Base-by-base conservation (phyloP, 768 basidiomycete species). In the Amanita brunnescens region DNA sequence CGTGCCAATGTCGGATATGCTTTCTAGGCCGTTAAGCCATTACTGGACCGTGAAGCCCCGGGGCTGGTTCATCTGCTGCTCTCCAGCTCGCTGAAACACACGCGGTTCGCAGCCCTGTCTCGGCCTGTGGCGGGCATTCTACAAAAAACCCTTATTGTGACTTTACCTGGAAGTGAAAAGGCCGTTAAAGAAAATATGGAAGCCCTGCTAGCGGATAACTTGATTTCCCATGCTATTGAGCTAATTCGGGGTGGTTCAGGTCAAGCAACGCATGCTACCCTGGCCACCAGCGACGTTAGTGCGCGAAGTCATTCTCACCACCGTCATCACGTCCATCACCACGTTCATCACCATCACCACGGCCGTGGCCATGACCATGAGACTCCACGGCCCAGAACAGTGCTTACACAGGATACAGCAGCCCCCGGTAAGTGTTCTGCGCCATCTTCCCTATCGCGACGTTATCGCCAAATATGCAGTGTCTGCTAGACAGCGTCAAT, bases 121-220 rank as follows among this genome's bases (percentile, higher is more conserved):
- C 79, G 91, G 5, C 91, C 91, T 1, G 73, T 92, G 13, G 89
- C 87, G 3, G 91, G 91, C 2, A 85, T 81, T 6, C 66, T 83
- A 54, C 72, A 69, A 21, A 73, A 73, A 47, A 84, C 81, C 0
- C 73, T 95, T 18, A 69, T 95, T 21, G 73, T 87, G 16, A 91
- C 88, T 0, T 79, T 94, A 8, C 92, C 91, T 0, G 91, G 91
- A 2, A 90, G 87, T 58, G 77, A 84, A 34, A 91, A 88, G 60
- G 91, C 88, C 2, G 91, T 91, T 35, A 81, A 73, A 55, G 91
- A 95, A 60, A 88, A 83, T 59, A 60, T 91, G 52, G 76, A 77
- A 1, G 75, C 76, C 0, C 69, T 92, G 24, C 68, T 93, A 5
- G 63, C 67, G 12, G 71, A 64, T 5, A 80, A 78, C 5, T 70